These are phyloP conservation scores for Trifolium fragiferum DNA, from an alignment of 306 rosid genomes.

Conservation along the genomic window DNA sequence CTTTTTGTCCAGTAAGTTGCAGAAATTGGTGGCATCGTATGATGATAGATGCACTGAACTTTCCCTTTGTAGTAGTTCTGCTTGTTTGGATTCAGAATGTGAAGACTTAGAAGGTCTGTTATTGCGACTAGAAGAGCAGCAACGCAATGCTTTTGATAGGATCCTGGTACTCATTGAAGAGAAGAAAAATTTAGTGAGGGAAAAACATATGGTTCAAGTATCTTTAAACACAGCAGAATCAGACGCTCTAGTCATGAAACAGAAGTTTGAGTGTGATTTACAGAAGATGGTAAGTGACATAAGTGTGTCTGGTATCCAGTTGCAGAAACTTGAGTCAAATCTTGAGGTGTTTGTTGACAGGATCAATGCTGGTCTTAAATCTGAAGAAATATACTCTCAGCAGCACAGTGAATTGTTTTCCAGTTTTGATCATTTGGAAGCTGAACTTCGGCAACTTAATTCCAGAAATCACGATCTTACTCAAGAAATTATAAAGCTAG, in stretches of 20 bases:
- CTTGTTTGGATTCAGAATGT: slow-evolving; percentile 53
- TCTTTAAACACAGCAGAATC: slow-evolving; percentile 62
- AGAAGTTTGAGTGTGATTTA: slow-evolving; percentile 61
- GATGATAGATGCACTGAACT: slow-evolving; percentile 44
- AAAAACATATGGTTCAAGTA: slow-evolving; percentile 58
- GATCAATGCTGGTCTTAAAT: slow-evolving; percentile 55
- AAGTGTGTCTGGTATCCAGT: slow-evolving; percentile 56
- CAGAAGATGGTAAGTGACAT: slow-evolving; percentile 54
- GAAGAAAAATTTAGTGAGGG: slow-evolving; percentile 56
- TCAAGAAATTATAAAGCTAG: slow-evolving; percentile 59
- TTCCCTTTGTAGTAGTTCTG: slow-evolving; percentile 51
- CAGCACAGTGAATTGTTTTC: slow-evolving; percentile 64
- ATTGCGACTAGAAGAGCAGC: slow-evolving; percentile 70
- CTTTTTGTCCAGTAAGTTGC: slow-evolving; percentile 56
- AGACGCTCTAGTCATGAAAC: slow-evolving; percentile 62
- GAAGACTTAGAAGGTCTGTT: slow-evolving; percentile 55
- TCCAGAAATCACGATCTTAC: slow-evolving; percentile 68
- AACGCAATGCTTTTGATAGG: slow-evolving; percentile 56
- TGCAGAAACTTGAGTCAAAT: slow-evolving; percentile 72
- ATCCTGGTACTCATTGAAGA: slow-evolving; percentile 72
- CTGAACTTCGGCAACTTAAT: slow-evolving; percentile 72
- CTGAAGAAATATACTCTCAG: slow-evolving; percentile 65
- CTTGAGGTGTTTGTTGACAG: slow-evolving; percentile 68
- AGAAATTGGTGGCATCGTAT: slow-evolving; percentile 61
- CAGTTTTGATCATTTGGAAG: slow-evolving; percentile 65